A percentile compares a stretch with the other conserved stretches of the same genome.
phyloP scores from a whole-genome alignment of 805 yeast species.

The Wickerhamiella bombiphila region DNA sequence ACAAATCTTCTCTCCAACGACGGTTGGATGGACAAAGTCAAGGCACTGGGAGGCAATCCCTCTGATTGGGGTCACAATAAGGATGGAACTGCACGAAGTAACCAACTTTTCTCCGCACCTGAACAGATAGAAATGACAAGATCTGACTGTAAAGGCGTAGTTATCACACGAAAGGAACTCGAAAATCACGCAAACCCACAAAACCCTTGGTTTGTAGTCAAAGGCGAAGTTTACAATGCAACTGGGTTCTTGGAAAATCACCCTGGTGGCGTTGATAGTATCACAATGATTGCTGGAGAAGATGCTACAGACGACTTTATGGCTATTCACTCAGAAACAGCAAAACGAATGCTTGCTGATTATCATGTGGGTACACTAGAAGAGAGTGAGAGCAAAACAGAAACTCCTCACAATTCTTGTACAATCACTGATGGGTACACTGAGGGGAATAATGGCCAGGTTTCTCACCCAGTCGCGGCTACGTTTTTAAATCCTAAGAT shows the following conservation, averaged over 20 bases:
- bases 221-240: constrained; percentile 27
- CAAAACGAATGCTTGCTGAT: constrained; percentile 58
- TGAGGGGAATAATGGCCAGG: constrained; percentile 2
- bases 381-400: constrained; percentile 15
- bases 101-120: constrained; percentile 11
- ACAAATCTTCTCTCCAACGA: constrained; percentile 7
- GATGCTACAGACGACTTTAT: constrained; percentile 30
- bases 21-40: constrained; percentile 29
- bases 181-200: constrained; percentile 12
- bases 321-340: constrained; percentile 54
- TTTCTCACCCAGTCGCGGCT: constrained; percentile 15
- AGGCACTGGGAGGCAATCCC: constrained; percentile 23
- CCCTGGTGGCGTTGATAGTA: constrained; percentile 38
- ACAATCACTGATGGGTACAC: too few relatives aligned
- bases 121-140: constrained; percentile 22
- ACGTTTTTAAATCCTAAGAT: constrained; percentile 22
- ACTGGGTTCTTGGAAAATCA: constrained; percentile 21
- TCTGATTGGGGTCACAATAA: constrained; percentile 25
- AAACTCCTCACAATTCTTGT: too few relatives aligned
- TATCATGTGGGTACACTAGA: constrained; percentile 20
- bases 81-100: constrained; percentile 5
- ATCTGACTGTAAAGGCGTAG: constrained; percentile 18
- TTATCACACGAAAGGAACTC: constrained; percentile 16
- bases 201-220: constrained; percentile 22
- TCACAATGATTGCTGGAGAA: constrained; percentile 34